Percentiles rank a stretch among this genome's conserved stretches.
Conservation (phyloP, 768 basidiomycete species). For the Panaeolus papilionaceus region DNA sequence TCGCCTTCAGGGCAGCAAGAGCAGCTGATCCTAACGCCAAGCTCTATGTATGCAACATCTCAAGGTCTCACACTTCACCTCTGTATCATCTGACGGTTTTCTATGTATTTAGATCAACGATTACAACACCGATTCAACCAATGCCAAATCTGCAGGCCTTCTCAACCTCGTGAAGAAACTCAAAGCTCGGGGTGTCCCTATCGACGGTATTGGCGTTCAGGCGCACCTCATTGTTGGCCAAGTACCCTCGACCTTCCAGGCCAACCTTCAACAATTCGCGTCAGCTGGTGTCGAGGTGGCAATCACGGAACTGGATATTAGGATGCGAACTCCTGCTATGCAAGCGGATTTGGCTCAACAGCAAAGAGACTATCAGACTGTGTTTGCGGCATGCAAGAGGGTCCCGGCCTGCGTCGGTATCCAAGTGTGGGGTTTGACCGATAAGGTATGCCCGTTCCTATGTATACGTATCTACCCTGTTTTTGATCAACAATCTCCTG, state of each 20-base stretch:
- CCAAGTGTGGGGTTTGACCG: conserved; percentile 51
- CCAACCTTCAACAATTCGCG: conserved; percentile 57
- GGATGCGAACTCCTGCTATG: conserved; percentile 63
- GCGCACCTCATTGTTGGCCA: conserved; percentile 64
- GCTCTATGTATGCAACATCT: conserved; percentile 51
- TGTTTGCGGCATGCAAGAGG: conserved; percentile 57
- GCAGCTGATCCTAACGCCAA: conserved; percentile 61
- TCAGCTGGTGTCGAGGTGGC: conserved; percentile 71
- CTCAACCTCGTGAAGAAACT: conserved; percentile 57
- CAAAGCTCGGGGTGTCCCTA: conserved; percentile 51
- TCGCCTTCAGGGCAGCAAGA: conserved; percentile 57
- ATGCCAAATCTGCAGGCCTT: conserved; percentile 62
- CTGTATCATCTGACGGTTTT: no score
- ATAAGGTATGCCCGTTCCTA: conserved; percentile 33
- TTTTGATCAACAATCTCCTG: not conserved
- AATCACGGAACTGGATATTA: conserved; percentile 72
- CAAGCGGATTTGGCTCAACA: conserved; percentile 54
- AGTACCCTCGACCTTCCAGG: conserved; percentile 53
- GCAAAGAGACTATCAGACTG: conserved; percentile 58
- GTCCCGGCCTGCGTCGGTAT: conserved; percentile 47
- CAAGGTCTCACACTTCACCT: not conserved
- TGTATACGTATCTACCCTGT: not conserved
- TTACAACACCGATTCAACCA: conserved; percentile 48
- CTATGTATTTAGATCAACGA: conserved; percentile 39
- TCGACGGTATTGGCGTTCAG: conserved; percentile 70